Evolutionary conservation across 2,329 filamentous ascomycete species (phyloP), one percentile per base, ranked within the genome.

Genomic region (Ampelomyces quisqualis): DNA sequence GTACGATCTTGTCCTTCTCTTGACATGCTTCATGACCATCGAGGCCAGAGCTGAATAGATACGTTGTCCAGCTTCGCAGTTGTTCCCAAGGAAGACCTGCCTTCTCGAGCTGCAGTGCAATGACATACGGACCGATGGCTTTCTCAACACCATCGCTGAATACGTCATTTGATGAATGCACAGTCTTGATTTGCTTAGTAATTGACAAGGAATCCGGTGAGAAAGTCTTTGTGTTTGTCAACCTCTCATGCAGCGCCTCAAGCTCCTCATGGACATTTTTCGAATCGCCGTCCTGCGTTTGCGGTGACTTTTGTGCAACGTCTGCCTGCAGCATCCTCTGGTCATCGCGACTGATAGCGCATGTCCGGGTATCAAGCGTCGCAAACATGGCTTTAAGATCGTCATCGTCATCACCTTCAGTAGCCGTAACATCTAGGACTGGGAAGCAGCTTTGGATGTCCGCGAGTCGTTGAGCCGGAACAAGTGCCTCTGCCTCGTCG

Each of bases 91-190:
- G 23, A 23, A 7, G 34, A 3, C 34, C 38, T 4, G 40, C 34
- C 13, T 27, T 23, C 33, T 55, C 59, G 5, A 58, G 39, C 8
- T 43, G 39, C 7, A 56, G 32, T 6, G 51, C 48, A 9, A 53
- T 27, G 7, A 17, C 17, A 18, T 48, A 45, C 7, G 31, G 36
- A 6, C 43, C 29, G n/a, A 39, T 17, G 11, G 22, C 6, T 20
- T 22, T 17, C 17, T 35, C 10, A 26, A 23, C n/a, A n/a, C n/a
- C n/a, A n/a, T n/a, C n/a, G n/a, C n/a, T n/a, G n/a, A n/a, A n/a
- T n/a, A n/a, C n/a, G n/a, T n/a, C n/a, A n/a, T n/a, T n/a, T n/a
- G n/a, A n/a, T n/a, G n/a, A n/a, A n/a, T n/a, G n/a, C n/a, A n/a
- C n/a, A n/a, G n/a, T n/a, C n/a, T n/a, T n/a, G n/a, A n/a, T n/a